Base-by-base conservation (phyloP, 768 basidiomycete species). In the Lactarius sp. region DNA sequence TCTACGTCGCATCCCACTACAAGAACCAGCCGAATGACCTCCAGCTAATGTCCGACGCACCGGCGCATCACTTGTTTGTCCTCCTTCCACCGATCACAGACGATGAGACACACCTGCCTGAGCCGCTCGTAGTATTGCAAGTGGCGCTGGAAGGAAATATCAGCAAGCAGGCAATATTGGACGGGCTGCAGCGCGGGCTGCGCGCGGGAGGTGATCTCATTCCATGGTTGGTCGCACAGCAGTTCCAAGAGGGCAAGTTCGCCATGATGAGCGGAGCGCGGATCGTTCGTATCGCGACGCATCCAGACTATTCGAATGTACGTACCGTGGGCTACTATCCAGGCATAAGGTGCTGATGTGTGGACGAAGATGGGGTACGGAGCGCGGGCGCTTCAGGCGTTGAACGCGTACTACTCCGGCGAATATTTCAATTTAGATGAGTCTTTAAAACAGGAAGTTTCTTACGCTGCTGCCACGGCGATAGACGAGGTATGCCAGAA, bases 11-110 rank as follows among this genome's bases (percentile, higher is more conserved):
- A 1, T 90, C 89, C 56, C 97, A 99, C 73, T 99, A 99, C 79
- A 99, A 99, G 76, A 99, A 98, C 75, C 92, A 95, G 71, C 97
- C 97, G 20, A 98, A 99, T 72, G 97, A 99, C 73, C 81, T 99
- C n/a, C 96, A 98, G 74, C 83, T 99, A 56, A 84, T 98, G 74
- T 92, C 90, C 12, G 97, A 99, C 70, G 97, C 97, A 0, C 97
- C 97, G 0, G 95, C 94, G 0, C 96, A 98, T 72, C 92, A 95
- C 70, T 82, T 99, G 14, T 99, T 98, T 68, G 97, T 99, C 1
- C 83, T 99, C 0, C 79, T 98, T 1, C 95, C 95, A 0, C 97
- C 97, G 0, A 81, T 98, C 54, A 86, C 89, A 70, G 90, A 94
- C 60, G 90, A 95, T 65, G 92, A 94, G 72, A 87, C 81, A n/a